These are phyloP conservation scores for Hypoxylon sp. DNA, from an alignment of 2,329 filamentous ascomycete species.

Conservation along the genomic window DNA sequence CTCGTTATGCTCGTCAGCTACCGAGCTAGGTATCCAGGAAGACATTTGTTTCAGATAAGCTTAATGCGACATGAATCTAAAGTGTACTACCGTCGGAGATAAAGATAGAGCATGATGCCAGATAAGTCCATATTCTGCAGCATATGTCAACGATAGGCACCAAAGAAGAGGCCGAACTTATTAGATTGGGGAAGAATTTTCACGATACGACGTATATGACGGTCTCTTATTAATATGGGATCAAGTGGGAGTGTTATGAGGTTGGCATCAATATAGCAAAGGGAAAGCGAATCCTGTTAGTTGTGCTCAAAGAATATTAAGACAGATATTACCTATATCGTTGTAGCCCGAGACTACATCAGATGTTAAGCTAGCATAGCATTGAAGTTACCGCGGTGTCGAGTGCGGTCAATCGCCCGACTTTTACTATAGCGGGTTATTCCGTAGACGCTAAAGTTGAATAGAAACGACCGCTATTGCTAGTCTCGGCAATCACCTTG, in stretches of 20 bases:
- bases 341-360: not conserved
- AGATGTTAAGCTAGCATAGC: not conserved
- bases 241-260: not conserved
- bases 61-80: constrained; percentile 29
- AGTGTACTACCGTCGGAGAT: no score
- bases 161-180: no score
- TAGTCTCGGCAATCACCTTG: not conserved
- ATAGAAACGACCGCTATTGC: not conserved
- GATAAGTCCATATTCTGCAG: constrained; percentile 1
- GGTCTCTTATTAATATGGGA: not conserved
- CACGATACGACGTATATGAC: not conserved
- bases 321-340: not conserved
- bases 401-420: not conserved
- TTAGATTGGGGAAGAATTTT: not conserved
- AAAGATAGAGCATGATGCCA: constrained; percentile 1
- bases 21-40: constrained; percentile 21
- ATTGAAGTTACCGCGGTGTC: not conserved
- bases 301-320: constrained; percentile 2
- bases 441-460: not conserved
- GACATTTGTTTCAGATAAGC: constrained; percentile 36
- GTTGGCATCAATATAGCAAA: not conserved
- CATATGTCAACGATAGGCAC: not conserved
- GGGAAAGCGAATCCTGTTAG: not conserved
- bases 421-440: not conserved
- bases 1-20: constrained; percentile 22